Evolutionary conservation across 768 basidiomycete genomes (phyloP), one percentile per base, ranked within the genome.

Genomic region (Rhizopogon rudus): DNA sequence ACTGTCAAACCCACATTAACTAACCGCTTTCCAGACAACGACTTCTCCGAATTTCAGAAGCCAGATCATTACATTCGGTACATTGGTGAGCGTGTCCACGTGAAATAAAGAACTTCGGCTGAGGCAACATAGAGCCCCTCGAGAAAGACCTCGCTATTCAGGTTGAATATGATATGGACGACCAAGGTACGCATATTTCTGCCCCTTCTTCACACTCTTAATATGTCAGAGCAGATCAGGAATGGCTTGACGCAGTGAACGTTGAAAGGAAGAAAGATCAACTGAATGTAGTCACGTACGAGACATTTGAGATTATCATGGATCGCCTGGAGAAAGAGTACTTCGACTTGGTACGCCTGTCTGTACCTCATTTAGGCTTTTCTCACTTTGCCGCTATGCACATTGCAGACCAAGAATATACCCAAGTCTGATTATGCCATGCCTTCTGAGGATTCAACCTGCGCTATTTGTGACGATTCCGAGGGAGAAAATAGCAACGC

Each of bases 121-220:
- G 56, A 60, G 28, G 42, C 35, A 45, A 45, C 28, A 22, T 65
- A 92, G 94, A 97, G 64, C 96, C 96, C 0, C 75, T 97, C 60
- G 96, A 99, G 67, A 84, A 83, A 45, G 97, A 99, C 60, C 81
- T 98, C 16, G 88, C 88, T 6, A 82, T 83, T 40, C 93, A 96
- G 61, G 96, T 99, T 22, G 97, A 98, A 70, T 99, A 99, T 76
- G 97, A 98, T 67, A 98, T 99, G 94, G 97, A 98, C 66, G 97
- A 98, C 67, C 95, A 98, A 83, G 95, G 93, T 88, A 39, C 17
- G 76, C 63, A 17, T 10, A 16, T 35, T 10, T 17, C 51, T 42
- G 16, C 39, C 22, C 6, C 40, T 53, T 16, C 43, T 17, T 40
- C 25, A 49, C 53, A 43, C 40, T 14, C 54, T 60, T 55, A 60